Evolutionary conservation across 768 basidiomycete genomes (phyloP).

Genomic region (Hygrocybe coccinea): DNA sequence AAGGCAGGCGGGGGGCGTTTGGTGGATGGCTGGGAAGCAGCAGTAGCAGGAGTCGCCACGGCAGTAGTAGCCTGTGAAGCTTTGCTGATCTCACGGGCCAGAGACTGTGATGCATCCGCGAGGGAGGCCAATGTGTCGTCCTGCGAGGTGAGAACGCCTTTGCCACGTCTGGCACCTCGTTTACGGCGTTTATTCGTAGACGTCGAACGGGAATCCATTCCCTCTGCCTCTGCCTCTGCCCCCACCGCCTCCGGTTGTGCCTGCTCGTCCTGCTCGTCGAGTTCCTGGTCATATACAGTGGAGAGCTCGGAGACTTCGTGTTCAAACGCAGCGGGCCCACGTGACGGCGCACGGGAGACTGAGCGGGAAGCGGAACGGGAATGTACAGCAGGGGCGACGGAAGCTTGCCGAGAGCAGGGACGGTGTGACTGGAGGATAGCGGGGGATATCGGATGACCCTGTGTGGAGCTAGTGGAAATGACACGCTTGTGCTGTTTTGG

Average conservation of each 20-base stretch:
- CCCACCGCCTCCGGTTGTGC: constrained; percentile 15
- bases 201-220: constrained; percentile 51
- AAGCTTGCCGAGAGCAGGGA: constrained; percentile 63
- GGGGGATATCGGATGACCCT: constrained; percentile 58
- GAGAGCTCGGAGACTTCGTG: constrained; percentile 44
- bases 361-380: constrained; percentile 50
- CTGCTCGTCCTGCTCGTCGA: constrained; percentile 44
- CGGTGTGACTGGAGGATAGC: constrained; percentile 65
- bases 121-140: constrained; percentile 65
- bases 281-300: constrained; percentile 51
- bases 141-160: constrained; percentile 43
- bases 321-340: constrained; percentile 45
- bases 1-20: constrained; percentile 36
- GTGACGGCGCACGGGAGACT: constrained; percentile 47
- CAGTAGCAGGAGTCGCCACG: too few species aligned
- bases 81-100: constrained; percentile 79
- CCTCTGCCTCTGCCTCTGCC: constrained; percentile 32
- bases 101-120: constrained; percentile 72
- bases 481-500: constrained; percentile 50
- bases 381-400: constrained; percentile 40
- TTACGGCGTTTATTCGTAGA: constrained; percentile 79
- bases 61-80: constrained; percentile 33
- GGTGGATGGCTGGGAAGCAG: too few species aligned
- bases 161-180: constrained; percentile 81
- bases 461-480: constrained; percentile 55